These are phyloP conservation scores for Saccharomycopsis hybrid DNA, from an alignment of 1,139 yeast genomes.

Conservation along the genomic window DNA sequence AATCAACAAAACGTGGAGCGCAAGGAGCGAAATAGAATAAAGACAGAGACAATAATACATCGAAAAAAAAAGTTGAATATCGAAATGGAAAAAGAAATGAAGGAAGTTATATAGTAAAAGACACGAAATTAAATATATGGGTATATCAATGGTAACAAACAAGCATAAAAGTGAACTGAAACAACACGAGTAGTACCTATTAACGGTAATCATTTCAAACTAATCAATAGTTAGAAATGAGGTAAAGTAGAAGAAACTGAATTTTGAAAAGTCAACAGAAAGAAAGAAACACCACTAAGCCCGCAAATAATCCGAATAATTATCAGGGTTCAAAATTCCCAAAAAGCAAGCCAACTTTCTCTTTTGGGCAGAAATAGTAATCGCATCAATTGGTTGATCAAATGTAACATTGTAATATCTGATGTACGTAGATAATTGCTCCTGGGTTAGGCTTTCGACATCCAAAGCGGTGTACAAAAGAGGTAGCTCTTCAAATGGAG, in stretches of 20 bases:
- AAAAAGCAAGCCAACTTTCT: constrained; percentile 15
- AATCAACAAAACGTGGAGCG: too few species aligned
- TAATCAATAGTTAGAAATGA: too few species aligned
- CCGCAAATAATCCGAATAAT: constrained; percentile 13
- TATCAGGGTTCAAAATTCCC: constrained; percentile 19
- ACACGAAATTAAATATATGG: neutral
- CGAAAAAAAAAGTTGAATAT: neutral
- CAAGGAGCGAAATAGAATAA: too few species aligned
- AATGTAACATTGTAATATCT: constrained; percentile 10
- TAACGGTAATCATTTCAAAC: too few species aligned
- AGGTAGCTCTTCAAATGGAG: constrained; percentile 17
- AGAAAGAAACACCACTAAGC: neutral
- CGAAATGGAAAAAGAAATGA: neutral
- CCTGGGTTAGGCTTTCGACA: constrained; percentile 13
- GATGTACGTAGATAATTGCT: constrained; percentile 14
- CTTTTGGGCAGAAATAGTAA: constrained; percentile 10
- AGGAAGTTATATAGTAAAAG: neutral
- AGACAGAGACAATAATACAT: neutral
- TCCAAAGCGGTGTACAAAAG: constrained; percentile 19
- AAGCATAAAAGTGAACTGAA: neutral
- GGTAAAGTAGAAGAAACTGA: neutral
- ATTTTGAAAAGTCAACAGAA: neutral
- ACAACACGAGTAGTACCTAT: neutral
- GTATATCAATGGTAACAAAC: neutral
- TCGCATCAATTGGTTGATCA: neutral